Percentiles rank a stretch among this genome's conserved stretches.
Conservation (phyloP, 805 yeast species). For the Zygotorulaspora chibaensis region DNA sequence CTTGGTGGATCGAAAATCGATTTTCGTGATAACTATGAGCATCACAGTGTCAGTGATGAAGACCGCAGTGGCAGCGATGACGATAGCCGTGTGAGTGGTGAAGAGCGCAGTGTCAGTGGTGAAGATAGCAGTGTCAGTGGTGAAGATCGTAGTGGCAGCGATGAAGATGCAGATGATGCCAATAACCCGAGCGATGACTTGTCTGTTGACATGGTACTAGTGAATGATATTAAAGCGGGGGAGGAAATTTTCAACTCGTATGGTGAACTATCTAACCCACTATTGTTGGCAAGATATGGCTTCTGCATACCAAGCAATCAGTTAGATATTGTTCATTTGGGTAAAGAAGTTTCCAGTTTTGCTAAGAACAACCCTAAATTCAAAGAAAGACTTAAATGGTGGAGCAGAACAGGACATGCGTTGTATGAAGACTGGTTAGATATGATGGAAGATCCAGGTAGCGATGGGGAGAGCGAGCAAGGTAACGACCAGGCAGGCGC, state of each 20-base stretch:
- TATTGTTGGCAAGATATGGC: constrained; percentile 72
- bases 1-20: no score
- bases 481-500: constrained; percentile 17
- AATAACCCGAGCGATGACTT: constrained; percentile 41
- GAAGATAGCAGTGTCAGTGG: constrained; percentile 12
- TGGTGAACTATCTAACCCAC: constrained; percentile 66
- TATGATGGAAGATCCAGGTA: constrained; percentile 9
- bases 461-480: constrained; percentile 18
- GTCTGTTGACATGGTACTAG: constrained; percentile 67
- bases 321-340: constrained; percentile 56
- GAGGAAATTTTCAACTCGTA: constrained; percentile 77
- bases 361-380: constrained; percentile 12
- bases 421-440: constrained; percentile 18
- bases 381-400: constrained; percentile 22
- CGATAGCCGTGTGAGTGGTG: constrained; percentile 10
- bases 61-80: constrained; percentile 7
- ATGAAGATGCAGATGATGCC: constrained; percentile 22
- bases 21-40: background rate
- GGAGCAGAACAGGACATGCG: constrained; percentile 20
- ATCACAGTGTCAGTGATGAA: background rate
- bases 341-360: constrained; percentile 29
- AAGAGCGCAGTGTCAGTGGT: constrained; percentile 14
- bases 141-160: constrained; percentile 14
- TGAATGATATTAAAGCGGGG: constrained; percentile 41
- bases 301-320: constrained; percentile 55